phyloP scores from a whole-genome alignment of 2,329 filamentous ascomycete species.

The Microdochium paspali region DNA sequence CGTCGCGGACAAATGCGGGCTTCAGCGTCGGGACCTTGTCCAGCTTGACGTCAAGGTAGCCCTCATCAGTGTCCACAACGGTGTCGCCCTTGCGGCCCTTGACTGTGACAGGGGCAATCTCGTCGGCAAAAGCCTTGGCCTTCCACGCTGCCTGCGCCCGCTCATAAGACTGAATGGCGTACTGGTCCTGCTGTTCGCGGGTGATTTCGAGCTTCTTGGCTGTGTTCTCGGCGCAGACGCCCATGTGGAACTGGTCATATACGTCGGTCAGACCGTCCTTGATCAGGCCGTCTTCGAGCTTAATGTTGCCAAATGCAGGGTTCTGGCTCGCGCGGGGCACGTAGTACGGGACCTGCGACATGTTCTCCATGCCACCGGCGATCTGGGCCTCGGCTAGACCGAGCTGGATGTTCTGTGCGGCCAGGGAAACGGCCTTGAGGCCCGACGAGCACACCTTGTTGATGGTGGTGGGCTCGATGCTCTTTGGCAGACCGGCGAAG shows the following conservation, averaged over 20 bases:
- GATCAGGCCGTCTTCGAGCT: conserved; percentile 83
- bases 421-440: conserved; percentile 82
- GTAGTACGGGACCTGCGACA: conserved; percentile 91
- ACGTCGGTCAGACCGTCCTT: conserved; percentile 95
- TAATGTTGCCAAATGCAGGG: conserved; percentile 78
- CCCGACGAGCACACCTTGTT: conserved; percentile 98
- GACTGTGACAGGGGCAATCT: conserved; percentile 82
- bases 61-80: conserved; percentile 75
- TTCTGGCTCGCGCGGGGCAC: conserved; percentile 71
- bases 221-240: conserved; percentile 89
- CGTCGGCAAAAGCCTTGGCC: conserved; percentile 71
- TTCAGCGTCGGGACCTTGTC: conserved; percentile 83
- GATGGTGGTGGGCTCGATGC: conserved; percentile 80
- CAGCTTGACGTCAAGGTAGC: conserved; percentile 75
- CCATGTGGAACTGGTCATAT: conserved; percentile 97
- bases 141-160: conserved; percentile 88
- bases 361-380: conserved; percentile 96
- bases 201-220: conserved; percentile 78
- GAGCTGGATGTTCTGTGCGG: conserved; percentile 89
- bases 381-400: conserved; percentile 82
- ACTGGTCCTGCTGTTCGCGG: conserved; percentile 81
- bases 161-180: conserved; percentile 82
- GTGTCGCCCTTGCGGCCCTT: conserved; percentile 76
- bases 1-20: conserved; percentile 81
- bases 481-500: conserved; percentile 75